These are phyloP conservation scores for Colletotrichum graminicola DNA, from an alignment of 2,329 filamentous ascomycete species.

Conservation along the genomic window DNA sequence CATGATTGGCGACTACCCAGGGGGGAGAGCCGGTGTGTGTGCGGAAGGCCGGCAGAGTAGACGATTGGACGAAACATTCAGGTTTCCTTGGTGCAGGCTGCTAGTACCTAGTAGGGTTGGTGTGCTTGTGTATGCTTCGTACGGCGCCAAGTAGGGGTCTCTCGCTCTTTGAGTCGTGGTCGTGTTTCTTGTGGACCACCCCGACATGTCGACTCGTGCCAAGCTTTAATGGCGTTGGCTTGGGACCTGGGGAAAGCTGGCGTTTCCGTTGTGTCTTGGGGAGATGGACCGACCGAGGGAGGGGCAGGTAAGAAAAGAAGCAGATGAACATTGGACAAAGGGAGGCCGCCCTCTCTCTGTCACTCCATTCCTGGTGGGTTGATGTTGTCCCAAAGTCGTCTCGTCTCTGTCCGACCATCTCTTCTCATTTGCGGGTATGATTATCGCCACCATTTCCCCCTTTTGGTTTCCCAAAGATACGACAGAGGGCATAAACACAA, in stretches of 20 bases:
- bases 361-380: background rate
- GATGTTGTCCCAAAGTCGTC: background rate
- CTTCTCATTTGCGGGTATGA: constrained; percentile 20
- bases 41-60: constrained; percentile 35
- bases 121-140: background rate
- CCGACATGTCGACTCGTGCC: constrained; percentile 35
- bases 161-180: background rate
- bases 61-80: constrained; percentile 27
- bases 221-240: constrained; percentile 38
- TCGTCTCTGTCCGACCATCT: constrained; percentile 6
- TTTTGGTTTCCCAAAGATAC: background rate
- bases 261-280: no score
- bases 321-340: background rate
- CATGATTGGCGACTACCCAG: background rate
- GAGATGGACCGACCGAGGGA: no score
- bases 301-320: no score
- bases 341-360: constrained; percentile 24
- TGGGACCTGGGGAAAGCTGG: constrained; percentile 32
- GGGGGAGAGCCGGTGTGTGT: constrained; percentile 6
- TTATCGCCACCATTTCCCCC: background rate
- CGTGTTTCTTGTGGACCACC: constrained; percentile 8
- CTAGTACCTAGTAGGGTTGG: background rate
- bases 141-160: background rate
- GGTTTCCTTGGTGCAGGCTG: background rate
- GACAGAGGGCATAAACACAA: background rate